Conservation (phyloP, 2,329 filamentous ascomycete species). For the Aureobasidium lini region DNA sequence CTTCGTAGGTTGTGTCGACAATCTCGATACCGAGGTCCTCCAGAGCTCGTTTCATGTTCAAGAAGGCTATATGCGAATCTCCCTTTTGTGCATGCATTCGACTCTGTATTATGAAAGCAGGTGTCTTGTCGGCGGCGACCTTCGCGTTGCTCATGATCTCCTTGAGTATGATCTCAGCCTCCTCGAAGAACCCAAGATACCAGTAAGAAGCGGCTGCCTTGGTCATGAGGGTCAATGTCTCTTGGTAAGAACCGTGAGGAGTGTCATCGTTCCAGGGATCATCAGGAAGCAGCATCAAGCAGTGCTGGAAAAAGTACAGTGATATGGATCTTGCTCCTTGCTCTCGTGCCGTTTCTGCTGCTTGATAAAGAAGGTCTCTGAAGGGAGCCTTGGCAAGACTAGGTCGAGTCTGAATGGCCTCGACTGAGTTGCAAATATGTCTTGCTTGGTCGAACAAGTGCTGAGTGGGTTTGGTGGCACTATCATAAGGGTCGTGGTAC, state of each 20-base stretch:
- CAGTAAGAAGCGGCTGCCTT: slow-evolving; percentile 76
- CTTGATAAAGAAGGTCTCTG: slow-evolving; percentile 68
- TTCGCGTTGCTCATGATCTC: slow-evolving; percentile 64
- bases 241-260: slow-evolving; percentile 73
- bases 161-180: slow-evolving; percentile 61
- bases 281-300: slow-evolving; percentile 70
- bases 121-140: slow-evolving; percentile 69
- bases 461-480: slow-evolving; percentile 41
- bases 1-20: slow-evolving; percentile 60
- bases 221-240: slow-evolving; percentile 73
- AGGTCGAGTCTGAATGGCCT: slow-evolving; percentile 62
- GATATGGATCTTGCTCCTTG: slow-evolving; percentile 77
- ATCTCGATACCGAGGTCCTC: slow-evolving; percentile 60
- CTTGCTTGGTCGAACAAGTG: slow-evolving; percentile 64
- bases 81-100: slow-evolving; percentile 70
- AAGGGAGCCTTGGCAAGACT: slow-evolving; percentile 45
- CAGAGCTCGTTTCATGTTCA: slow-evolving; percentile 63
- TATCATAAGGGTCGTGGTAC: slow-evolving; percentile 57
- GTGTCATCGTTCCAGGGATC: slow-evolving; percentile 60
- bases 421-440: slow-evolving; percentile 71
- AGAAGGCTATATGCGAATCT: slow-evolving; percentile 61
- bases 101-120: slow-evolving; percentile 75
- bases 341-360: slow-evolving; percentile 69
- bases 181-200: slow-evolving; percentile 63
- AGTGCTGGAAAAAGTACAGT: slow-evolving; percentile 71